Evolutionary conservation across 2,329 filamentous ascomycete species (phyloP).

Genomic region (Fusarium falciforme): DNA sequence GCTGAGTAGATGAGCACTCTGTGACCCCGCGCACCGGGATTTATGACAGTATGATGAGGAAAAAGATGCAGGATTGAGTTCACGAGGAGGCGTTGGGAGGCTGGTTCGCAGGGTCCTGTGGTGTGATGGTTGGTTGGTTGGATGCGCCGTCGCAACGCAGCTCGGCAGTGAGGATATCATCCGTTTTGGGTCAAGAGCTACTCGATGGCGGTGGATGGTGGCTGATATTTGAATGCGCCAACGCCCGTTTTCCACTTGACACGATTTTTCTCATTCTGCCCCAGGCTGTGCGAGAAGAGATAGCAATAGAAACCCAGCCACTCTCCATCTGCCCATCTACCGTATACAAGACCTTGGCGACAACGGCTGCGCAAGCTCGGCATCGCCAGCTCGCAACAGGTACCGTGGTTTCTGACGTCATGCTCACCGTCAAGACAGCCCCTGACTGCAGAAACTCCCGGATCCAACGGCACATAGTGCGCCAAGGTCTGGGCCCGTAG

Average conservation of each 20-base stretch:
- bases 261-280: slow-evolving; percentile 11
- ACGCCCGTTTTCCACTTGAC: not conserved
- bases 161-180: slow-evolving; percentile 13
- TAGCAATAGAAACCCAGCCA: not conserved
- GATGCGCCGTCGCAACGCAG: slow-evolving; percentile 27
- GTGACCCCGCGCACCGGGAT: slow-evolving; percentile 1
- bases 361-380: slow-evolving; percentile 36
- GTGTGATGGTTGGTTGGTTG: slow-evolving; percentile 28
- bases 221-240: slow-evolving; percentile 32
- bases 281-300: not conserved
- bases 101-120: slow-evolving; percentile 27
- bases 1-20: not conserved
- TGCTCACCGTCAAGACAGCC: not conserved
- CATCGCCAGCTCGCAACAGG: slow-evolving; percentile 20
- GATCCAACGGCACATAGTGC: slow-evolving; percentile 32
- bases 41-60: not conserved
- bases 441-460: slow-evolving; percentile 14
- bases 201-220: slow-evolving; percentile 21
- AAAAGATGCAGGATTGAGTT: slow-evolving; percentile 17
- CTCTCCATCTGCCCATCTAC: slow-evolving; percentile 28
- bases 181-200: slow-evolving; percentile 8
- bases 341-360: slow-evolving; percentile 29
- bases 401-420: slow-evolving; percentile 39
- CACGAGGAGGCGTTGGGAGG: not conserved
- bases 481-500: slow-evolving; percentile 35